These are phyloP conservation scores for Erythrophleum fordii DNA, from an alignment of 306 rosid species.

Conservation along the genomic window DNA sequence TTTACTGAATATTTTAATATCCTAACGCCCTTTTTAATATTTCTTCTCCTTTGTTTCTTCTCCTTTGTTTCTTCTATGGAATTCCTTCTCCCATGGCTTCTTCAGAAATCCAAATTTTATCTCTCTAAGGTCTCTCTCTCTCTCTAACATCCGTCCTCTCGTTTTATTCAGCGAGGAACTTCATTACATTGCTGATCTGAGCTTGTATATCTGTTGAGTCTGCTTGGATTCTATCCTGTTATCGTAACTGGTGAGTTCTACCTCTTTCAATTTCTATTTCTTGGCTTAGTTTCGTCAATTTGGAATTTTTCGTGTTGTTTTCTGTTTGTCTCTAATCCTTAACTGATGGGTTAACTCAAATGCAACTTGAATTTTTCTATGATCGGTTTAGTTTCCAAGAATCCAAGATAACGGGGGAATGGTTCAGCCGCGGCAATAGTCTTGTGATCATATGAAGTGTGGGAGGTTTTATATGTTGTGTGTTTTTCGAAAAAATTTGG, in stretches of 20 bases:
- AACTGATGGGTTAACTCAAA: slow-evolving; percentile 35
- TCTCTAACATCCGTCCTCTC: slow-evolving; percentile 23
- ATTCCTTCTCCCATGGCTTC: slow-evolving; percentile 53
- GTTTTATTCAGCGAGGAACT: slow-evolving; percentile 38
- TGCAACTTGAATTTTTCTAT: slow-evolving; percentile 47
- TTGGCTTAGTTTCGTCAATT: slow-evolving; percentile 29
- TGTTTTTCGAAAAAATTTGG: slow-evolving; percentile 15
- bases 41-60: slow-evolving; percentile 61
- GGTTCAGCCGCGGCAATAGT: slow-evolving; percentile 13
- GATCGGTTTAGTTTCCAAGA: slow-evolving; percentile 43
- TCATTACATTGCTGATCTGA: slow-evolving; percentile 63
- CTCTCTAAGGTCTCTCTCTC: slow-evolving; percentile 49
- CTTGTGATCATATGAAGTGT: background rate
- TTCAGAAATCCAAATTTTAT: slow-evolving; percentile 54
- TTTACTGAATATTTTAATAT: slow-evolving; percentile 27
- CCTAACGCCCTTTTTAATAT: slow-evolving; percentile 3
- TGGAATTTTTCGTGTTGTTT: slow-evolving; percentile 16
- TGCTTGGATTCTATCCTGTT: slow-evolving; percentile 38
- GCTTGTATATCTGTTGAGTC: slow-evolving; percentile 19
- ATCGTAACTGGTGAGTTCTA: slow-evolving; percentile 50
- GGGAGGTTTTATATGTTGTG: background rate
- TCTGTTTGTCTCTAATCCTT: slow-evolving; percentile 24
- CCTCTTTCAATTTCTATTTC: slow-evolving; percentile 27
- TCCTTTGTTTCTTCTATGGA: slow-evolving; percentile 52
- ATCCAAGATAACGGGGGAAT: slow-evolving; percentile 31